phyloP scores from a whole-genome alignment of 169 alveolate species.

The Plasmodium knowlesi region DNA sequence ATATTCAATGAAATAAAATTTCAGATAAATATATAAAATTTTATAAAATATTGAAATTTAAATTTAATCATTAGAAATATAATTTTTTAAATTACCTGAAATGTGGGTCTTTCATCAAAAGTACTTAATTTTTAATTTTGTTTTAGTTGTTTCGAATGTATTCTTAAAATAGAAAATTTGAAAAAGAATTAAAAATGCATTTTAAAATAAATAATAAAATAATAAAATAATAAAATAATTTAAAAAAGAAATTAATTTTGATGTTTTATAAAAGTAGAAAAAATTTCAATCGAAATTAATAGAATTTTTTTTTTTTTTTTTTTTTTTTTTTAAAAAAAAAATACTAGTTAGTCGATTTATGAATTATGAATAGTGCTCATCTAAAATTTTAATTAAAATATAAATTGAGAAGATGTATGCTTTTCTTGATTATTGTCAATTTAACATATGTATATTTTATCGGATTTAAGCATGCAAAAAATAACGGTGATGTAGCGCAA shows the following conservation, averaged over 20 bases:
- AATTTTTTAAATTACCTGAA: not conserved
- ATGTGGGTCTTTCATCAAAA: not conserved
- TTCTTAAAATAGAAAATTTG: not conserved
- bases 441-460: not conserved
- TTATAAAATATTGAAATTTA: not conserved
- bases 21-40: not conserved
- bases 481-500: not conserved
- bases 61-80: not conserved
- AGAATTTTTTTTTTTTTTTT: not conserved
- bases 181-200: not conserved
- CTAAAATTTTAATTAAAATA: no score
- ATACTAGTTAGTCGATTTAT: not conserved
- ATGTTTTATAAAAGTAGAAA: not conserved
- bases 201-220: not conserved
- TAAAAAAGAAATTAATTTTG: not conserved
- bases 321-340: no score
- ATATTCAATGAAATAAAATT: not conserved
- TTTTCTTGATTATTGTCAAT: not conserved
- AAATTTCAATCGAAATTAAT: not conserved
- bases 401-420: not conserved
- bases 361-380: not conserved
- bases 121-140: not conserved
- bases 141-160: not conserved
- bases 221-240: not conserved
- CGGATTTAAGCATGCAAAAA: not conserved